phyloP scores from a whole-genome alignment of 371 early-diverging fungal genomes.

The Mucor sp. region DNA sequence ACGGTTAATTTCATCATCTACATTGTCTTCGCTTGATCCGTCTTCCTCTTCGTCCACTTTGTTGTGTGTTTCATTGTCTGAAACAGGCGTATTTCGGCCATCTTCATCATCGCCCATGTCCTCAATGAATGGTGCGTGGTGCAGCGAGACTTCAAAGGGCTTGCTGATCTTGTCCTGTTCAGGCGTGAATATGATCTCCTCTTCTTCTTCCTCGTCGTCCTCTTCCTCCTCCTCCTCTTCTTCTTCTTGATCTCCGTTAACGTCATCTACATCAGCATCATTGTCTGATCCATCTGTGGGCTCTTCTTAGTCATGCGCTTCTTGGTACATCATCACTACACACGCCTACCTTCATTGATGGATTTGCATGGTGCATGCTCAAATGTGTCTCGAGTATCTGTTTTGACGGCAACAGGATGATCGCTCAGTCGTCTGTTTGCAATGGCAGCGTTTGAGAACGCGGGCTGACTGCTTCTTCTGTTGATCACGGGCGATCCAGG shows the following conservation, averaged over 20 bases:
- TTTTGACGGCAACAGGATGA: background rate
- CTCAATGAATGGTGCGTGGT: slow-evolving; percentile 12
- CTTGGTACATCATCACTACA: background rate
- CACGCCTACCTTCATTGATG: slow-evolving; percentile 6
- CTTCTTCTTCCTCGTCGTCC: slow-evolving; percentile 39
- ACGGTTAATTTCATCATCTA: slow-evolving; percentile 41
- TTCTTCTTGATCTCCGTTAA: slow-evolving; percentile 7
- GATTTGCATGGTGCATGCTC: background rate
- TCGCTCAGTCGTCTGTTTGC: background rate
- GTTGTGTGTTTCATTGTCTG: slow-evolving; percentile 30
- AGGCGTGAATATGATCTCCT: slow-evolving; percentile 43
- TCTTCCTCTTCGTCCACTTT: slow-evolving; percentile 32
- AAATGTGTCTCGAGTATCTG: background rate
- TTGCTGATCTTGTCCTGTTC: slow-evolving; percentile 36
- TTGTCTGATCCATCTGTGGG: slow-evolving; percentile 9
- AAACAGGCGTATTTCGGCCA: slow-evolving; percentile 26
- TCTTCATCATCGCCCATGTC: slow-evolving; percentile 26
- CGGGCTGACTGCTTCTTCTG: slow-evolving; percentile 12
- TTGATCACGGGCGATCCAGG: background rate
- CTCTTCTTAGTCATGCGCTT: background rate
- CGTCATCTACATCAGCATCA: slow-evolving; percentile 7
- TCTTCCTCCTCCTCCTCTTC: slow-evolving; percentile 26
- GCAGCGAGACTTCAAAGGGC: slow-evolving; percentile 36
- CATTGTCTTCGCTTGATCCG: slow-evolving; percentile 41
- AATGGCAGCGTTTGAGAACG: background rate